Base-by-base conservation (phyloP, 495 filamentous ascomycete species). In the Podospora tetraspora region DNA sequence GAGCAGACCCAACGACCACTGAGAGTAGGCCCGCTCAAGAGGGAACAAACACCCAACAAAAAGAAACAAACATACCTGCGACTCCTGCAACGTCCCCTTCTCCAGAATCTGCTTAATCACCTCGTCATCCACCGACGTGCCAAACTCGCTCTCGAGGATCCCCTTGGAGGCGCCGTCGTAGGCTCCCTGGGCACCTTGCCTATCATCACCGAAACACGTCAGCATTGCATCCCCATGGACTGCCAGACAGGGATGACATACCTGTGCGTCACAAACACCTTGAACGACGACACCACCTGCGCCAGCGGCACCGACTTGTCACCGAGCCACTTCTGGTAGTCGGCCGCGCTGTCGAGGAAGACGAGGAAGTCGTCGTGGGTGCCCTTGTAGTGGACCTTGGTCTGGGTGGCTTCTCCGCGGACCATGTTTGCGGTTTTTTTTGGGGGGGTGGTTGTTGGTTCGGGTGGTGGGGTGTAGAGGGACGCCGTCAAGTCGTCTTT, bases 301-400 rank as follows among this genome's bases (percentile, higher is more conserved):
- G 89, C 84, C 23, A 98, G 80, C 13, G 95, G 90, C 56, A 93
- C 83, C 11, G 85, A 88, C 73, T 87, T 87, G 82, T 99, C 94
- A 19, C 79, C 81, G 80, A 87, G 88, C 96, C 95, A 98, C 75
- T 93, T 87, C 79, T 92, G 82, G 68, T 93, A 85, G 57, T 84
- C 84, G 24, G 90, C 77, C 21, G 83, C 71, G 76, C 90, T 90
- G 67, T 97, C 93, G 65, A 96, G 84, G 78, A 97, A 92, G 83
- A 97, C 84, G 77, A 98, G 80, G 77, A 94, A 99, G 85, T 97
- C 92, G 32, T 98, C 93, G 24, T 86, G 84, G 64, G 83, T 81
- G 83, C 95, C 94, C 84, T 93, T 91, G 89, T 89, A 94, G 88
- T 96, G 88, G 80, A 97, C 86, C 83, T 96, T 97, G 82, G 81